Base-by-base conservation (phyloP, 2,329 filamentous ascomycete species). In the Hypoxylon sp. region DNA sequence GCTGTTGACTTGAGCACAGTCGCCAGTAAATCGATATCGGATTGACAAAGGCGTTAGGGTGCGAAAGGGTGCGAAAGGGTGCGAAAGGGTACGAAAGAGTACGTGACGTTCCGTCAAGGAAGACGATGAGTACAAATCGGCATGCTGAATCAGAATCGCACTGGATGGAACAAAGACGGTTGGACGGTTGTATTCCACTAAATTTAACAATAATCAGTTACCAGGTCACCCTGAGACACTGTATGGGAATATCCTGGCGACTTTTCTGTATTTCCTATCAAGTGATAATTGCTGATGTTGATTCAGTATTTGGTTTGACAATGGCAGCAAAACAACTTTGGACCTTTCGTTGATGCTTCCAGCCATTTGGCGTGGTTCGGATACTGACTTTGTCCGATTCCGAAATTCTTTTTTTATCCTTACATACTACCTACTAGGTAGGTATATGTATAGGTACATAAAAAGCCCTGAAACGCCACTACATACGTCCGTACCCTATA, bases 91-190 rank as follows among this genome's bases (percentile, higher is more conserved):
- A 22, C 19, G 33, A 37, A 48, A 47, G 42, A 31, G 35, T 54
- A 51, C 44, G 46, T 31, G 59, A 63, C 55, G 46, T 50, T 63
- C 47, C 50, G 35, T 67, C 55, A 69, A 63, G 60, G 55, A 63
- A 65, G 64, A 53, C 54, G 22, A 59, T 48, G 26, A 22, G 13
- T 65, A 48, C 50, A 59, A 59, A 58, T 58, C 46, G 29, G 55
- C 60, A 70, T 67, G 55, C 55, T 64, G 52, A 33, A 22, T 57
- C 59, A 63, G 65, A 59, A 52, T 57, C 17, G 52, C 44, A 60
- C 53, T 13, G 35, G 51, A 44, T 50, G 31, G 13, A 47, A 54
- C 22, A 29, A 39, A 31, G 33, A 24, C n/a, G 22, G 24, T 6
- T 35, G 13, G 33, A 24, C 19, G 22, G 17, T 6, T 35, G 13